Evolutionary conservation across 2,329 filamentous ascomycete species (phyloP).

Genomic region (Pyrenophora tritici-repentis): DNA sequence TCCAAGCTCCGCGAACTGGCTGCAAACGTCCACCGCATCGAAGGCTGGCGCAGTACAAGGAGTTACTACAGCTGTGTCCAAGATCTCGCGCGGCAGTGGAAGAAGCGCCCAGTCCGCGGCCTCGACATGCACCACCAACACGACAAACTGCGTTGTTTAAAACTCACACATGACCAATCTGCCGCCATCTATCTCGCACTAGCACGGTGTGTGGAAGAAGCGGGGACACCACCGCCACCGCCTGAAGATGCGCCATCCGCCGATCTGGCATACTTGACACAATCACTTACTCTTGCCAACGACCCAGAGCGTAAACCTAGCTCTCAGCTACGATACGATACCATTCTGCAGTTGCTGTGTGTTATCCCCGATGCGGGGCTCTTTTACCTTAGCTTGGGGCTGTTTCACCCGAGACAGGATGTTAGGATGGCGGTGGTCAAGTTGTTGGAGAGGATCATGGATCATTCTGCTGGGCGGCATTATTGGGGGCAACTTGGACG

Average conservation of each 20-base stretch:
- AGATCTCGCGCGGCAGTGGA: conserved; percentile 46
- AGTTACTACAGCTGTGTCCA: conserved; percentile 97
- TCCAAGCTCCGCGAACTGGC: conserved; percentile 84
- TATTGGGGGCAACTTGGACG: conserved; percentile 87
- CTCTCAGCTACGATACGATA: conserved; percentile 45
- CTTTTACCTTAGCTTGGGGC: conserved; percentile 86
- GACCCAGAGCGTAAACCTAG: conserved; percentile 30
- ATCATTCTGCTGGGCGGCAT: conserved; percentile 88
- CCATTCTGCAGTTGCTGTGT: conserved; percentile 66
- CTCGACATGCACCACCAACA: conserved; percentile 91
- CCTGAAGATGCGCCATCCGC: conserved; percentile 21
- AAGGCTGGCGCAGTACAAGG: conserved; percentile 94
- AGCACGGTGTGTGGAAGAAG: conserved; percentile 68
- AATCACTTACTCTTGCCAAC: conserved; percentile 32
- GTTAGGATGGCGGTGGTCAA: conserved; percentile 79
- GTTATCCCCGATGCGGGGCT: conserved; percentile 85
- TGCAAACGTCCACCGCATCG: conserved; percentile 88
- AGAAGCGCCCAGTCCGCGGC: conserved; percentile 68
- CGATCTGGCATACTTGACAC: conserved; percentile 25
- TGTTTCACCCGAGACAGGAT: conserved; percentile 86
- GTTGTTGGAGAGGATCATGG: conserved; percentile 78
- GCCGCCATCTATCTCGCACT: conserved; percentile 86
- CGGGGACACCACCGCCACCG: conserved; percentile 17
- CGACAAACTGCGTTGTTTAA: conserved; percentile 83
- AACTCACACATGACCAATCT: conserved; percentile 74